Conservation (phyloP, 1,284 basidiomycete genomes). For the Malassezia japonica region DNA sequence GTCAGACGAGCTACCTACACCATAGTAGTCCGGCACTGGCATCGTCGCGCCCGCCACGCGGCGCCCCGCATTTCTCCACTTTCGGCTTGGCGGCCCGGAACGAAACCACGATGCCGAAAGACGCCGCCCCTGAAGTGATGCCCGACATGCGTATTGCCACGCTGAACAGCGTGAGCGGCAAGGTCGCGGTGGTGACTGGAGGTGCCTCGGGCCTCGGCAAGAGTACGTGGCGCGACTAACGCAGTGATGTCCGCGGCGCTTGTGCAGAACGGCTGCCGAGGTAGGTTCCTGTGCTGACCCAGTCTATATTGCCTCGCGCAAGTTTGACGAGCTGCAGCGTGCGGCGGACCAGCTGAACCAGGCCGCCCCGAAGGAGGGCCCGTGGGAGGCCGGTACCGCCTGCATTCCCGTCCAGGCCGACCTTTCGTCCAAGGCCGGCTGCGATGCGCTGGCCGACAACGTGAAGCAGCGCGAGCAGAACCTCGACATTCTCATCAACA, state of each 20-base stretch:
- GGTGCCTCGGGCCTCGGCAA: conserved; percentile 52
- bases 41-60: too few species aligned
- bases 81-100: too few species aligned
- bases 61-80: too few species aligned
- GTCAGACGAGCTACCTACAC: neutral
- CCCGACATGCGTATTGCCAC: conserved; percentile 56
- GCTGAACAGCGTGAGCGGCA: conserved; percentile 66
- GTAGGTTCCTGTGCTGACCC: neutral
- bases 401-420: conserved; percentile 40
- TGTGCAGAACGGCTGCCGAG: conserved; percentile 63
- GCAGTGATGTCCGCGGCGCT: conserved; percentile 67
- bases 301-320: conserved; percentile 75
- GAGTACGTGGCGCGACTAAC: conserved; percentile 16
- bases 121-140: conserved; percentile 41
- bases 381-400: conserved; percentile 18
- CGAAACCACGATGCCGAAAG: conserved; percentile 38
- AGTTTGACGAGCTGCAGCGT: conserved; percentile 59
- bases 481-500: conserved; percentile 52
- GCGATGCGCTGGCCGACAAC: conserved; percentile 61
- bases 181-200: conserved; percentile 64
- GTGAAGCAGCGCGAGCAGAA: conserved; percentile 61
- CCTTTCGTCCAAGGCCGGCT: conserved; percentile 61
- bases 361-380: conserved; percentile 24
- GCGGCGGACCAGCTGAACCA: conserved; percentile 28
- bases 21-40: conserved; percentile 15